Conservation (phyloP, 75 land plant species). For the Chamaecyparis obtusa region DNA sequence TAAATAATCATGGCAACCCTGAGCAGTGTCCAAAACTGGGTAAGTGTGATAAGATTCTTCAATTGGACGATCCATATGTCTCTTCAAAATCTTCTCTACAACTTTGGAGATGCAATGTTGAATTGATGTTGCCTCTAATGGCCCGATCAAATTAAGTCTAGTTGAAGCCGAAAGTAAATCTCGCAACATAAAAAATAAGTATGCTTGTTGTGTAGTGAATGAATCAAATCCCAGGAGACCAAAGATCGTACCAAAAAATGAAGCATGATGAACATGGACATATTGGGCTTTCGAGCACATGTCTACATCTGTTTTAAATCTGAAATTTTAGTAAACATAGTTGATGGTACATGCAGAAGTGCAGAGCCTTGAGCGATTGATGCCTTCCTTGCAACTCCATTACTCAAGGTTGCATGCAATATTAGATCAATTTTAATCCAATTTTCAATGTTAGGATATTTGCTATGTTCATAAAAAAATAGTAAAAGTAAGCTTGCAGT, state of each 20-base stretch:
- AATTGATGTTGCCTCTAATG: slow-evolving; percentile 75
- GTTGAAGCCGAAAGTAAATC: slow-evolving; percentile 93
- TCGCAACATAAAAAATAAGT: slow-evolving; percentile 71
- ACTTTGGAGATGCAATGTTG: slow-evolving; percentile 59
- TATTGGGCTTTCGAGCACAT: slow-evolving; percentile 1
- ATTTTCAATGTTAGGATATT: slow-evolving; percentile 32
- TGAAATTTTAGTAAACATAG: slow-evolving; percentile 56
- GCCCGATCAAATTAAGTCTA: slow-evolving; percentile 80
- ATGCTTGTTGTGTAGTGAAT: slow-evolving; percentile 64
- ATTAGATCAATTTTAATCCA: slow-evolving; percentile 49
- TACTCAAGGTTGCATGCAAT: slow-evolving; percentile 76
- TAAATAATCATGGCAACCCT: slow-evolving; percentile 79
- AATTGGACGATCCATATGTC: slow-evolving; percentile 57
- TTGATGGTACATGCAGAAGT: slow-evolving; percentile 67
- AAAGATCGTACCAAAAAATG: slow-evolving; percentile 65
- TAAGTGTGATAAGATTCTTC: slow-evolving; percentile 70
- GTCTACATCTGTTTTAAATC: slow-evolving; percentile 49
- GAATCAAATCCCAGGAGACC: slow-evolving; percentile 67
- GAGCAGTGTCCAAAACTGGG: slow-evolving; percentile 74
- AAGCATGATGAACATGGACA: slow-evolving; percentile 75
- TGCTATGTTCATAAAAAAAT: slow-evolving; percentile 46
- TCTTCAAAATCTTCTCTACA: slow-evolving; percentile 57
- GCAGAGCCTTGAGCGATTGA: slow-evolving; percentile 85
- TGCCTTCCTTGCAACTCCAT: slow-evolving; percentile 72
- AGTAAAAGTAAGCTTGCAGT: slow-evolving; percentile 80